Conservation (phyloP, 768 basidiomycete species). For the Panaeolus papilionaceus region DNA sequence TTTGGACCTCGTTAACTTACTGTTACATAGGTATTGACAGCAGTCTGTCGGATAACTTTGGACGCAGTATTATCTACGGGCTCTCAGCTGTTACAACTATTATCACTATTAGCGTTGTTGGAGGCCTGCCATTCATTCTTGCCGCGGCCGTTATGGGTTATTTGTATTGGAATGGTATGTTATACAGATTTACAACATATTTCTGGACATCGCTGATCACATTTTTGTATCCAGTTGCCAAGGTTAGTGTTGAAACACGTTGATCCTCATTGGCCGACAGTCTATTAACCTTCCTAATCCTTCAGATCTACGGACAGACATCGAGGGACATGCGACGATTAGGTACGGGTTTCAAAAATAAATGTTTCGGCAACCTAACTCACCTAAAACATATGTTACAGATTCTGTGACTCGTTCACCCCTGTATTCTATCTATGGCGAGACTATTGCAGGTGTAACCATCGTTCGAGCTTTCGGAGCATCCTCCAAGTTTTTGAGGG, state of each 20-base stretch:
- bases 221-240: conserved; percentile 36
- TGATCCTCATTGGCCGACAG: background rate
- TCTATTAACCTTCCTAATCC: conserved; percentile 16
- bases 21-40: conserved; percentile 73
- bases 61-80: conserved; percentile 73
- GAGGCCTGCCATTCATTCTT: conserved; percentile 76
- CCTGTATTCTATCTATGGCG: conserved; percentile 43
- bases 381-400: conserved; percentile 16
- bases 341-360: conserved; percentile 48
- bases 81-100: conserved; percentile 77
- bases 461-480: conserved; percentile 82
- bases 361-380: conserved; percentile 52
- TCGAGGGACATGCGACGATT: conserved; percentile 85
- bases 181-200: background rate
- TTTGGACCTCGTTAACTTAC: background rate
- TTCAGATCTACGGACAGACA: conserved; percentile 63
- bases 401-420: conserved; percentile 41
- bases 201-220: conserved; percentile 14
- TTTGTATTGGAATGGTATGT: conserved; percentile 76
- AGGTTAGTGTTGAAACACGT: conserved; percentile 31
- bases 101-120: conserved; percentile 76
- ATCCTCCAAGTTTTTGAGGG: conserved; percentile 79
- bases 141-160: conserved; percentile 60
- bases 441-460: conserved; percentile 43
- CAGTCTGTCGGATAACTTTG: conserved; percentile 83